These are phyloP conservation scores for Collariella sp. DNA, from an alignment of 495 filamentous ascomycete species.

Conservation along the genomic window DNA sequence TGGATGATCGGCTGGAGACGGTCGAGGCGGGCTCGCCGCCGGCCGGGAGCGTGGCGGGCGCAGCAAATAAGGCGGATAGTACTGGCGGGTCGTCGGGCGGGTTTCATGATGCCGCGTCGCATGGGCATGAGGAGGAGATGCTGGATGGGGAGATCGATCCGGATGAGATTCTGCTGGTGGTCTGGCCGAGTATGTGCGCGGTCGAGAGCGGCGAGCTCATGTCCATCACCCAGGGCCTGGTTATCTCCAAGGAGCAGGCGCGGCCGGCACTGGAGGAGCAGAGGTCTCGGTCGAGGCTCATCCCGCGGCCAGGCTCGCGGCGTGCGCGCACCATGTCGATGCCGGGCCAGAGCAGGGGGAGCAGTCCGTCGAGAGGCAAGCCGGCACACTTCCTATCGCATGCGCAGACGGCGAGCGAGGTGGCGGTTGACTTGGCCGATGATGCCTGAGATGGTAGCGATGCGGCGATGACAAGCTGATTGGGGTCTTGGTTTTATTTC, in stretches of 20 bases:
- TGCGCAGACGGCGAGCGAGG: constrained; percentile 24
- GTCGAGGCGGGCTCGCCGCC: constrained; percentile 8
- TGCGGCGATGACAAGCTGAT: too few species aligned
- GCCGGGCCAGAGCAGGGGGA: constrained; percentile 18
- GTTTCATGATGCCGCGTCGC: neutral
- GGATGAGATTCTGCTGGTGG: constrained; percentile 30
- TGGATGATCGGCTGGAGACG: constrained; percentile 18
- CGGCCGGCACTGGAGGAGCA: constrained; percentile 29
- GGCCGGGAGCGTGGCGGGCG: neutral
- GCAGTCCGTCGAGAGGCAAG: constrained; percentile 13
- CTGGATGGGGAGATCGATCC: constrained; percentile 27
- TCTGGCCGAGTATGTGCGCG: constrained; percentile 33
- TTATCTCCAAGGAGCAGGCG: constrained; percentile 33
- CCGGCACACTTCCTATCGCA: constrained; percentile 13
- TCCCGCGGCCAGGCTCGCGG: constrained; percentile 18
- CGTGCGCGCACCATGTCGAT: constrained; percentile 27
- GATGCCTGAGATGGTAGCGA: neutral
- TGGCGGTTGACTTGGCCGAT: neutral
- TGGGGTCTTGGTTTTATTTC: neutral
- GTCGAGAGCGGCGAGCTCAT: constrained; percentile 30
- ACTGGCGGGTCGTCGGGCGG: neutral
- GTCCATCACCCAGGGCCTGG: constrained; percentile 30
- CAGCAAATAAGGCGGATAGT: constrained; percentile 1
- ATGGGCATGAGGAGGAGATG: constrained; percentile 1
- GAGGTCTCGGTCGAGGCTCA: constrained; percentile 13